These are phyloP conservation scores for Gamarada debralockiae DNA, from an alignment of 495 filamentous ascomycete genomes.

Conservation along the genomic window DNA sequence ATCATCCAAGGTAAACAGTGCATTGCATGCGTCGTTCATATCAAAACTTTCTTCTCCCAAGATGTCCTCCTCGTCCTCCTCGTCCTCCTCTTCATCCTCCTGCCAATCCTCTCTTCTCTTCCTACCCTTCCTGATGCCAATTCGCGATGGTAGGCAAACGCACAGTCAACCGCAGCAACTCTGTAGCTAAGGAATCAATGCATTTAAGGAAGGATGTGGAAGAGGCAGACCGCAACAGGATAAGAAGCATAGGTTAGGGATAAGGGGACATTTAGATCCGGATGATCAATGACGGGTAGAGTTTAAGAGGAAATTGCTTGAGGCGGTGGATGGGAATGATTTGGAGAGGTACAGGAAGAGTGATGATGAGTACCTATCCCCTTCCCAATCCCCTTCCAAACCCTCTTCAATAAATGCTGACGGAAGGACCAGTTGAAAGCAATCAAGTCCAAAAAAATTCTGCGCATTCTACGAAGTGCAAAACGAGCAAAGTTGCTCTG, in stretches of 20 bases:
- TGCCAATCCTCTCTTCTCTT: no score
- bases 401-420: not conserved
- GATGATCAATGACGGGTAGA: conserved; percentile 14
- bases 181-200: not conserved
- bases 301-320: conserved; percentile 41
- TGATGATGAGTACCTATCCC: conserved; percentile 28
- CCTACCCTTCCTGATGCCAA: no score
- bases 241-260: conserved; percentile 11
- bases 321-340: conserved; percentile 34
- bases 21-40: no score
- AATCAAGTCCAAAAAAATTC: conserved; percentile 45
- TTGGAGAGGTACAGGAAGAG: conserved; percentile 41
- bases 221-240: conserved; percentile 3
- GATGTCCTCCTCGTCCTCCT: no score
- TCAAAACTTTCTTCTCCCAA: no score
- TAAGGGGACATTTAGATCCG: not conserved
- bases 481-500: no score
- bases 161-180: not conserved
- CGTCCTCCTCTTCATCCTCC: no score
- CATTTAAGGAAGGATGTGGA: conserved; percentile 9
- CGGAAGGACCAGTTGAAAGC: conserved; percentile 22
- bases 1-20: no score
- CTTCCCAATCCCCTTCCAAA: not conserved
- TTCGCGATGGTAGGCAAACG: conserved; percentile 8
- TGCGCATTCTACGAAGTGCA: conserved; percentile 43